These are phyloP conservation scores for Dacryopinax spathularia DNA, from an alignment of 768 basidiomycete species.

Conservation along the genomic window DNA sequence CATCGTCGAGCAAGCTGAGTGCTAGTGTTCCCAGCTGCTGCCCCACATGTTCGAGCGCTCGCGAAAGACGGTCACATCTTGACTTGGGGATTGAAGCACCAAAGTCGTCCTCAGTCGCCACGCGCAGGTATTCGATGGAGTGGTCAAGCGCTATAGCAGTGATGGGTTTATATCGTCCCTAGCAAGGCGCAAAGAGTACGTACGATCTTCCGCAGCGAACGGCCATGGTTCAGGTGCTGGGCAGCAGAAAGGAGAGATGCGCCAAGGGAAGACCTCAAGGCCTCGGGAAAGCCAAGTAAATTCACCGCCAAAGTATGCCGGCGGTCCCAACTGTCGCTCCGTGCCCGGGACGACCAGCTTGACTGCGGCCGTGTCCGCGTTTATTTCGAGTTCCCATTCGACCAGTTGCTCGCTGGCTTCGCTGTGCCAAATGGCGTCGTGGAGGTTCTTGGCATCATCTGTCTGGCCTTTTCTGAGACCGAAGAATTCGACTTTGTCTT, in stretches of 20 bases:
- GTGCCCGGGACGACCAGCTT: slow-evolving; percentile 19
- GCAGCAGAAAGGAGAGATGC: slow-evolving; percentile 24
- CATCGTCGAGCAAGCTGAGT: neutral
- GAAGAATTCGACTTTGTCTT: neutral
- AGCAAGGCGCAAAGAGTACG: neutral
- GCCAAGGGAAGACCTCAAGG: slow-evolving; percentile 16
- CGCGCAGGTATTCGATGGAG: slow-evolving; percentile 22
- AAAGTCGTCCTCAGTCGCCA: slow-evolving; percentile 15
- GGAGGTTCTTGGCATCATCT: neutral
- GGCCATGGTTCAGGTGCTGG: slow-evolving; percentile 21
- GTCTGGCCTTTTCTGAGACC: neutral
- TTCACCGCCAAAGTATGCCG: slow-evolving; percentile 11
- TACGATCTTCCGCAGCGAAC: slow-evolving; percentile 20
- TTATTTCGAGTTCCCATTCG: slow-evolving; percentile 21
- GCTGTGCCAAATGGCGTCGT: neutral
- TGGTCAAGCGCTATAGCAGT: slow-evolving; percentile 15
- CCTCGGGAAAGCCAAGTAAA: slow-evolving; percentile 4
- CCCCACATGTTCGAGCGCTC: slow-evolving; percentile 2
- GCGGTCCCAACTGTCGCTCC: slow-evolving; percentile 14
- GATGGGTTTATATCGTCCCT: neutral
- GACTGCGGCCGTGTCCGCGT: slow-evolving; percentile 10
- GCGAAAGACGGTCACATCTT: slow-evolving; percentile 6
- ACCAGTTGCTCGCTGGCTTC: slow-evolving; percentile 9
- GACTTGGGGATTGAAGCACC: slow-evolving; percentile 5
- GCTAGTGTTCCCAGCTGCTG: slow-evolving; percentile 7